Evolutionary conservation across 2,329 filamentous ascomycete species (phyloP).

Genomic region (Neocucurbitaria cava): DNA sequence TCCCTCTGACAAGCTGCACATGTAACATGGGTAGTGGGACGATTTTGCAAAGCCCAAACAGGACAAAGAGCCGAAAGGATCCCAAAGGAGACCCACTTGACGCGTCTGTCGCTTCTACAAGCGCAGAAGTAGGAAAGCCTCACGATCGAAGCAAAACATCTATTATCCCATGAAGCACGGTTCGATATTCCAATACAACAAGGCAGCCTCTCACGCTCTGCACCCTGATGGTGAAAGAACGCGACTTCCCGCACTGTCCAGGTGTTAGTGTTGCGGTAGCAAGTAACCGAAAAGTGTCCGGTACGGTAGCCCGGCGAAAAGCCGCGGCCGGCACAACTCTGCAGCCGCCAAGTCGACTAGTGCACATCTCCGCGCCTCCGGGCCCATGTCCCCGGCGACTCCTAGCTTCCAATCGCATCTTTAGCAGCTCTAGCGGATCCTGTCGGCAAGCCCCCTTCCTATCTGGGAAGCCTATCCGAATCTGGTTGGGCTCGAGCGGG

Average conservation of each 20-base stretch:
- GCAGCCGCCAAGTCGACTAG: not conserved
- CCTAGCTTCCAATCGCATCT: not conserved
- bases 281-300: not conserved
- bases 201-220: not conserved
- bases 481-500: not conserved
- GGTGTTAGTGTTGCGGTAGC: not conserved
- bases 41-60: conserved; percentile 5
- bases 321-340: not conserved
- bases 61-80: conserved; percentile 13
- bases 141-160: not conserved
- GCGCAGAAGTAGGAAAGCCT: not conserved
- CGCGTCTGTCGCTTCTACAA: conserved; percentile 6
- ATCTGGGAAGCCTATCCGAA: not conserved
- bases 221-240: not conserved
- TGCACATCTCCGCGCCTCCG: not conserved
- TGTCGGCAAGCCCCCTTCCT: not conserved
- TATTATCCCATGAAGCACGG: not conserved
- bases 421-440: not conserved
- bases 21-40: not conserved
- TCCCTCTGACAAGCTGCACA: not conserved
- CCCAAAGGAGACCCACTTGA: conserved; percentile 3
- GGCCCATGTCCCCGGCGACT: conserved; percentile 1
- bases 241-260: not conserved
- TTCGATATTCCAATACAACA: not conserved
- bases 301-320: not conserved